A percentile compares a stretch with the other conserved stretches of the same genome.
These are phyloP conservation scores for Geotrichum siamense DNA, from an alignment of 1,139 yeast species.

Conservation along the genomic window DNA sequence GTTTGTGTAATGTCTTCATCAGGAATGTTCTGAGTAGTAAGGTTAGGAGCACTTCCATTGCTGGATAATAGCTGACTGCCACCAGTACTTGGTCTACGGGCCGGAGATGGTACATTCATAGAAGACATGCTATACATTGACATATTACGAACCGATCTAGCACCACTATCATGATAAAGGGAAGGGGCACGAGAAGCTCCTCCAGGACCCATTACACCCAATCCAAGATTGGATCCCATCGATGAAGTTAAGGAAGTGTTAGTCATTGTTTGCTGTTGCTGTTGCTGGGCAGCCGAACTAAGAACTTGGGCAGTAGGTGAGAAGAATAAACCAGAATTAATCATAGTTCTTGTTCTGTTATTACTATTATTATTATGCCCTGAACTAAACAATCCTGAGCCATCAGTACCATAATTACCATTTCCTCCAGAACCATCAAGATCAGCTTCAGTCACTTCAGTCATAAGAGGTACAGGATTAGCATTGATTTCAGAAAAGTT, in stretches of 20 bases:
- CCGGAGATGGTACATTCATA: slow-evolving; percentile 16
- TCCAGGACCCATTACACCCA: slow-evolving; percentile 19
- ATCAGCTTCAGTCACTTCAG: slow-evolving; percentile 12
- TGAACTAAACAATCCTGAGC: slow-evolving; percentile 7
- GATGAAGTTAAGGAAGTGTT: slow-evolving; percentile 21
- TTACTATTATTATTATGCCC: slow-evolving; percentile 1
- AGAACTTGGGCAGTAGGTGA: slow-evolving; percentile 77
- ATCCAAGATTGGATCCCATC: slow-evolving; percentile 15
- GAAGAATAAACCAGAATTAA: slow-evolving; percentile 45
- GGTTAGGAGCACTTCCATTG: slow-evolving; percentile 12
- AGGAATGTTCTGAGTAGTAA: slow-evolving; percentile 8
- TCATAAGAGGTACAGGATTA: slow-evolving; percentile 12
- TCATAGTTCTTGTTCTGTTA: slow-evolving; percentile 14
- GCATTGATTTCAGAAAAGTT: slow-evolving; percentile 2
- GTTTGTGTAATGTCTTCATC: slow-evolving; percentile 4
- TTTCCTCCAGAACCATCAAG: slow-evolving; percentile 3
- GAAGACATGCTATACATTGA: slow-evolving; percentile 20
- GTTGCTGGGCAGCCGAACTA: slow-evolving; percentile 34
- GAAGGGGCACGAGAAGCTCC: slow-evolving; percentile 31
- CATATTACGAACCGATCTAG: slow-evolving; percentile 18
- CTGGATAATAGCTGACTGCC: slow-evolving; percentile 12
- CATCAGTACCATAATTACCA: slow-evolving; percentile 6
- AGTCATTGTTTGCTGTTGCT: slow-evolving; percentile 19
- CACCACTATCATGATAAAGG: slow-evolving; percentile 32
- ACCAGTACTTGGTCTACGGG: slow-evolving; percentile 17